A percentile compares a stretch with the other conserved stretches of the same genome.
phyloP scores from a whole-genome alignment of 2,329 filamentous ascomycete genomes.

The Aschersonia sp. region DNA sequence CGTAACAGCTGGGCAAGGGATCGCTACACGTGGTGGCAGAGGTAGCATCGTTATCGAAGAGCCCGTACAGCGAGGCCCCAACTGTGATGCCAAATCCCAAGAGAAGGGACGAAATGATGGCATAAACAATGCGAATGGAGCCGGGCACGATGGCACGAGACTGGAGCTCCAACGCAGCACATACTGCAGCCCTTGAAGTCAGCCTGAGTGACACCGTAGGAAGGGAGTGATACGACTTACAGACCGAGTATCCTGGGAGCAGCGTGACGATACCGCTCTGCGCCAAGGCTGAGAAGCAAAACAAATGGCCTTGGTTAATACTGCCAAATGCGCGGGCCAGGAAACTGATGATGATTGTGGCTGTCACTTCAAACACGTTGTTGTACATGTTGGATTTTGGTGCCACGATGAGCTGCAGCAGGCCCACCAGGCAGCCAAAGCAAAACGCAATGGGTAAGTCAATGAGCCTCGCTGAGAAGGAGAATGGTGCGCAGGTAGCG shows the following conservation, averaged over 20 bases:
- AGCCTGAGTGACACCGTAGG: not conserved
- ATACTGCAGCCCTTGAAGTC: conserved; percentile 13
- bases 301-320: conserved; percentile 32
- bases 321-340: conserved; percentile 48
- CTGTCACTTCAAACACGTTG: conserved; percentile 50
- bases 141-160: conserved; percentile 55
- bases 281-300: conserved; percentile 51
- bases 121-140: conserved; percentile 60
- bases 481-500: conserved; percentile 58
- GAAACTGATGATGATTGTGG: conserved; percentile 46
- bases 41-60: conserved; percentile 39
- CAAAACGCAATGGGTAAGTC: conserved; percentile 60
- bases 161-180: conserved; percentile 46
- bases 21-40: conserved; percentile 24
- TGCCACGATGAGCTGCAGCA: conserved; percentile 55
- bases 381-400: conserved; percentile 53
- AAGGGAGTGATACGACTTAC: conserved; percentile 13
- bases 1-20: conserved; percentile 27
- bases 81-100: conserved; percentile 60
- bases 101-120: conserved; percentile 59
- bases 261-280: conserved; percentile 53
- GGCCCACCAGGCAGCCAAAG: conserved; percentile 54
- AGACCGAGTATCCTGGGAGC: conserved; percentile 49
- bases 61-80: conserved; percentile 47
- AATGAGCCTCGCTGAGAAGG: conserved; percentile 55